A percentile compares a stretch with the other conserved stretches of the same genome.
Conservation (phyloP, 2,329 filamentous ascomycete species). For the Nemania serpens region DNA sequence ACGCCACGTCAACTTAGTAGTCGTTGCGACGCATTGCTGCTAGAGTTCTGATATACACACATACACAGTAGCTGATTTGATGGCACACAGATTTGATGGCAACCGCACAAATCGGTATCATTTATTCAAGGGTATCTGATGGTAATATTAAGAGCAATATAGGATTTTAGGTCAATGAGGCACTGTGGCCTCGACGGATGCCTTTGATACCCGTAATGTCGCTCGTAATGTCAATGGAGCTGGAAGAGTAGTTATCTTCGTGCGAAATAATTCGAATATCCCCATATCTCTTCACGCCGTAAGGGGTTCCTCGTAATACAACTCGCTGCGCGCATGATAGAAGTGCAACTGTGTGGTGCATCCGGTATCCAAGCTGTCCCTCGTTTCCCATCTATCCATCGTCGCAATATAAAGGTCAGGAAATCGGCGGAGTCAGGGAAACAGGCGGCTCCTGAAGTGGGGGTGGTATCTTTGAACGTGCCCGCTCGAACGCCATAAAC, state of each 20-base stretch:
- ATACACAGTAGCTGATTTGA: background rate
- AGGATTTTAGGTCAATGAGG: too few species aligned
- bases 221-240: background rate
- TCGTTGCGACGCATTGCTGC: background rate
- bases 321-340: background rate
- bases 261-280: background rate
- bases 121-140: background rate
- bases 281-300: background rate
- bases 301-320: background rate
- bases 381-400: conserved; percentile 27
- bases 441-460: conserved; percentile 32
- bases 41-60: background rate
- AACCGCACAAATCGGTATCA: background rate
- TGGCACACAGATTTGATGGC: background rate
- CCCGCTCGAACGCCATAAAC: conserved; percentile 36
- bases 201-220: background rate
- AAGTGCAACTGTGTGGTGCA: background rate
- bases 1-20: background rate
- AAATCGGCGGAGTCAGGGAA: conserved; percentile 24
- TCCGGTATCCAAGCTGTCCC: background rate
- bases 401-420: conserved; percentile 26
- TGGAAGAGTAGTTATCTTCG: background rate
- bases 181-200: background rate
- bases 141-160: background rate
- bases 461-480: conserved; percentile 40